A percentile compares a stretch with the other conserved stretches of the same genome.
These are phyloP conservation scores for Penicillium carneum DNA, from an alignment of 2,329 filamentous ascomycete genomes.

Conservation along the genomic window DNA sequence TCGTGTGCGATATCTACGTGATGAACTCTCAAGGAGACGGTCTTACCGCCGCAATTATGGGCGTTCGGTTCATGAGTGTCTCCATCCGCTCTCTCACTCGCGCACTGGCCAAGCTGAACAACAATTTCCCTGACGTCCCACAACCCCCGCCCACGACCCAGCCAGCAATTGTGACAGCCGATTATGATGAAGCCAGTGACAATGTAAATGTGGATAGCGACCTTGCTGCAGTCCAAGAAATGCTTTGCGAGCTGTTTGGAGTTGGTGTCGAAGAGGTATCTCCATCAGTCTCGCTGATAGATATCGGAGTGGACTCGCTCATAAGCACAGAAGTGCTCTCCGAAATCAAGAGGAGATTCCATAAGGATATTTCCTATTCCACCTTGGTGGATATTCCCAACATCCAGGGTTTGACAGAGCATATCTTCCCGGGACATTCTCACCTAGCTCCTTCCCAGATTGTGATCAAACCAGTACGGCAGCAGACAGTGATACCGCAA, in stretches of 20 bases:
- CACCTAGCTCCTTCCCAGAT: not conserved
- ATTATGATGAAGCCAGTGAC: not conserved
- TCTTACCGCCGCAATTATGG: not conserved
- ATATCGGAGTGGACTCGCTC: slow-evolving; percentile 15
- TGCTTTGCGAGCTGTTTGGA: not conserved
- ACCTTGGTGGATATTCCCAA: slow-evolving; percentile 3
- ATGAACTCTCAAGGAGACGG: not conserved
- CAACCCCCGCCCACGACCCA: not conserved
- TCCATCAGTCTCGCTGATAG: slow-evolving; percentile 1
- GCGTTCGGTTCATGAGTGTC: slow-evolving; percentile 4
- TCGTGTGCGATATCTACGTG: slow-evolving; percentile 4
- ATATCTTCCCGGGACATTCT: slow-evolving; percentile 1
- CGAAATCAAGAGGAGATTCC: slow-evolving; percentile 22
- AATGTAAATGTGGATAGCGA: not conserved
- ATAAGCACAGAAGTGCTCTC: slow-evolving; percentile 10
- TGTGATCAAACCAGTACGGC: not conserved
- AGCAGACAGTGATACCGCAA: not conserved
- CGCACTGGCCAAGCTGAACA: slow-evolving; percentile 8
- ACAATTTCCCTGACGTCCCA: not conserved
- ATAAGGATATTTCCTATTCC: slow-evolving; percentile 14
- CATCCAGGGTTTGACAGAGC: not conserved
- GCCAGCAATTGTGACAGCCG: not conserved
- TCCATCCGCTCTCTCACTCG: slow-evolving; percentile 1
- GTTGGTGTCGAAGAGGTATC: not conserved
- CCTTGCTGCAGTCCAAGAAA: not conserved